Evolutionary conservation across 2,329 filamentous ascomycete genomes (phyloP), one percentile per base, ranked within the genome.

Genomic region (Cladophialophora exuberans): DNA sequence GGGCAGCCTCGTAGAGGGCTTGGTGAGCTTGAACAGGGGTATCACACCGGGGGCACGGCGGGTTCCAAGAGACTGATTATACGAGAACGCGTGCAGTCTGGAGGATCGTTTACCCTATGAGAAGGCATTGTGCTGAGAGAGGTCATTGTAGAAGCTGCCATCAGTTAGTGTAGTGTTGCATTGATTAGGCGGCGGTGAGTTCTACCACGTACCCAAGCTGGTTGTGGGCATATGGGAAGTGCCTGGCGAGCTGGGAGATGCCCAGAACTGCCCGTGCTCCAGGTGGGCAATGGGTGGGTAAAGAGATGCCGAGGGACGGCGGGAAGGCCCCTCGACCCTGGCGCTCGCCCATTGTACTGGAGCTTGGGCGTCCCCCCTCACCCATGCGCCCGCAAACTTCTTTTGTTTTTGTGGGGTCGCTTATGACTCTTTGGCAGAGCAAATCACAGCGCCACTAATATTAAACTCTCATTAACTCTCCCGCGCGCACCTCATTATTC

Each of bases 1-100:
- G 56, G 56, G 47, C 43, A 59, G 52, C 52, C 56, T 59, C 20
- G 46, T 38, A 18, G 6, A 10, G 17, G 23, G 10, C 17, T 17
- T 4, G 36, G 7, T 42, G 9, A 22, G 10, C 23, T n/a, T 6
- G 39, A 22, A 15, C 20, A 17, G 35, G 11, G 35, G 15, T 38
- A 13, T 17, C n/a, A n/a, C n/a, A n/a, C n/a, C n/a, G n/a, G n/a
- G n/a, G n/a, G n/a, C n/a, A n/a, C n/a, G n/a, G n/a, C n/a, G n/a
- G n/a, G n/a, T n/a, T n/a, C n/a, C n/a, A n/a, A n/a, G n/a, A n/a
- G n/a, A n/a, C n/a, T n/a, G n/a, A n/a, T n/a, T n/a, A n/a, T n/a
- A n/a, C n/a, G n/a, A n/a, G n/a, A n/a, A n/a, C n/a, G n/a, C n/a
- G n/a, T n/a, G n/a, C n/a, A n/a, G 39, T 13, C 39, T 42, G 39